Evolutionary conservation across 108 stramenopile species (phyloP).

Genomic region (Halocafeteria seosinensis): DNA sequence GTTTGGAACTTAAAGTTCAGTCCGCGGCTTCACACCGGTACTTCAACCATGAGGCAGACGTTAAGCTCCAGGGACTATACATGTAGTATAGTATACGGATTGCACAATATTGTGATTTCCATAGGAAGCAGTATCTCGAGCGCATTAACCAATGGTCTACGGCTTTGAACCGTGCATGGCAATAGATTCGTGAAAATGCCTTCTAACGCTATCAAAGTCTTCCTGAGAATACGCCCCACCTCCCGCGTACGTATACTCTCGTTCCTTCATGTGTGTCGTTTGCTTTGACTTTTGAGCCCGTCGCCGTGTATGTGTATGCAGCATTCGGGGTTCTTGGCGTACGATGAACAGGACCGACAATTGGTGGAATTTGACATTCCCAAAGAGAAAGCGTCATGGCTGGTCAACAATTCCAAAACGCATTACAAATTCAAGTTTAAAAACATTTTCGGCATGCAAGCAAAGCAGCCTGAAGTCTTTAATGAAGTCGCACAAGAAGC

Average conservation of each 20-base stretch:
- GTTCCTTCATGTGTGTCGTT: not conserved
- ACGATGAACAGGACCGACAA: not conserved
- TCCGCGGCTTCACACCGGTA: no score
- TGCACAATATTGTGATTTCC: no score
- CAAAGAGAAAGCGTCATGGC: not conserved
- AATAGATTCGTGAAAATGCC: no score
- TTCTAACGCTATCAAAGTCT: no score
- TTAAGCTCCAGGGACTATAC: no score
- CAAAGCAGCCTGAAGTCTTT: conserved; percentile 59
- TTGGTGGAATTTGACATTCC: conserved; percentile 9
- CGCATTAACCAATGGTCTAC: no score
- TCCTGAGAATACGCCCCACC: not conserved
- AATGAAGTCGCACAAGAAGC: conserved; percentile 11
- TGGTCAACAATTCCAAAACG: conserved; percentile 1
- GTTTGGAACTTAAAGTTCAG: no score
- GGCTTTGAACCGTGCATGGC: no score
- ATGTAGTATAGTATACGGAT: no score
- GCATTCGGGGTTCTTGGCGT: not conserved
- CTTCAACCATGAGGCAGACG: no score
- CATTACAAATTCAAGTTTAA: conserved; percentile 52
- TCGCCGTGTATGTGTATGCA: not conserved
- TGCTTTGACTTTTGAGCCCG: not conserved
- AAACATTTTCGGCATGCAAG: conserved; percentile 41
- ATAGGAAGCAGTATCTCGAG: no score
- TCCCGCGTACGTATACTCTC: not conserved